These are phyloP conservation scores for Syzygium grande DNA, from an alignment of 345 rosid species.

Conservation along the genomic window DNA sequence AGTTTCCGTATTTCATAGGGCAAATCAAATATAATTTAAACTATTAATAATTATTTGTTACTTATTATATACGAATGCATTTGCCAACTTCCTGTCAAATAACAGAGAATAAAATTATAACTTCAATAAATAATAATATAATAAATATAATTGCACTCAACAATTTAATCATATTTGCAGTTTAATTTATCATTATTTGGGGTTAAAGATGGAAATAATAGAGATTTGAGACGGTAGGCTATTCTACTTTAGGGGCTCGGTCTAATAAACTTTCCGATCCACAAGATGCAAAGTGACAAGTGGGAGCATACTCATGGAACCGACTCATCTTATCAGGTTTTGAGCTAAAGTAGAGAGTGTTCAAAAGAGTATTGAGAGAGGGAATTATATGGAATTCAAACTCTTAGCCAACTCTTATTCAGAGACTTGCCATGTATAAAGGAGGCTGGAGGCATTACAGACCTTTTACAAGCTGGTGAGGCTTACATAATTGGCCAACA, in stretches of 20 bases:
- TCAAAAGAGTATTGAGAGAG: too few relatives aligned
- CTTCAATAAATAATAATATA: not conserved
- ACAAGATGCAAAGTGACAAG: not conserved
- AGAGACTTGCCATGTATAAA: not conserved
- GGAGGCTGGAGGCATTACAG: not conserved
- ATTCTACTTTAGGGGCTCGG: not conserved
- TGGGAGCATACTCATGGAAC: not conserved
- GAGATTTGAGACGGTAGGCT: not conserved
- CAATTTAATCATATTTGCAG: not conserved
- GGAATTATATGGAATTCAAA: not conserved
- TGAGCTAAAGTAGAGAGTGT: not conserved
- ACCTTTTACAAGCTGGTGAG: not conserved
- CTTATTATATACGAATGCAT: not conserved
- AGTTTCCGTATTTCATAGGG: not conserved
- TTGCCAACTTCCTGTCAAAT: not conserved
- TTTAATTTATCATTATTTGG: not conserved
- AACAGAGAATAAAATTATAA: not conserved
- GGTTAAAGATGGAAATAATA: not conserved
- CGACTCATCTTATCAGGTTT: not conserved
- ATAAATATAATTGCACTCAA: not conserved
- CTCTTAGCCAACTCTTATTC: fast-evolving
- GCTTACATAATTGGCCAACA: not conserved
- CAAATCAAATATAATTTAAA: not conserved
- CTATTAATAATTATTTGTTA: not conserved
- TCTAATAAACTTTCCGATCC: not conserved